Percentiles rank a stretch among this genome's conserved stretches.
phyloP scores from a whole-genome alignment of 2,329 filamentous ascomycete species.

The Scedosporium aurantiacum region DNA sequence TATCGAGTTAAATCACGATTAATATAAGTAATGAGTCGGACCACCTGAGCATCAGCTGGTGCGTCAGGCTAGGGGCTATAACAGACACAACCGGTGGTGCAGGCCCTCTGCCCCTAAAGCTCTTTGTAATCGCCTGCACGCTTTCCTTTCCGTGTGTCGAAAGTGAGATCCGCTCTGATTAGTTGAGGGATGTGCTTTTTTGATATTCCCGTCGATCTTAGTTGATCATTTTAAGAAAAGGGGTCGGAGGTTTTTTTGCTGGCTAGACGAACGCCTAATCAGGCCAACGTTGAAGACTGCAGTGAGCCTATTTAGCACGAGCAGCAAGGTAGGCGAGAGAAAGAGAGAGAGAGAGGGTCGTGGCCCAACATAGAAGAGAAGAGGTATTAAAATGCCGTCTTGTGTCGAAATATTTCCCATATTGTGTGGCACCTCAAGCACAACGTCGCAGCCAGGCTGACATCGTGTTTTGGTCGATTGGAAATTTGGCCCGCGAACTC shows the following conservation, averaged over 20 bases:
- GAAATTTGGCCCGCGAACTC: not conserved
- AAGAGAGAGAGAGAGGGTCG: not conserved
- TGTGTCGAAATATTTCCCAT: not conserved
- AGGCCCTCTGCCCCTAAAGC: not conserved
- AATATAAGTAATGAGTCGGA: conserved; percentile 1
- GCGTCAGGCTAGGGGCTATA: not conserved
- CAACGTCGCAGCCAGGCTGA: not conserved
- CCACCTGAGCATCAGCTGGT: not conserved
- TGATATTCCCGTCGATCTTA: not conserved
- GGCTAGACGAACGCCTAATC: not conserved
- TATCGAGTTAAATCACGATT: not conserved
- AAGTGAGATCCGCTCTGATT: not conserved
- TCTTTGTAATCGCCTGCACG: not conserved
- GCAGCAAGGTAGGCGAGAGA: not conserved
- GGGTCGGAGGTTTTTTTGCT: not conserved
- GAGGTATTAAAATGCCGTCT: not conserved
- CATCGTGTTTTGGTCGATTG: not conserved
- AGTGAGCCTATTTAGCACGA: not conserved
- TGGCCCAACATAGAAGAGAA: not conserved
- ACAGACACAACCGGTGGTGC: not conserved
- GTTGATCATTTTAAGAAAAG: not conserved
- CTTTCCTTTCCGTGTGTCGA: not conserved
- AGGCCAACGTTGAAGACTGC: not conserved
- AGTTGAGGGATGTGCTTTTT: not conserved
- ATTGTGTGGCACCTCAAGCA: not conserved